These are phyloP conservation scores for Tephrocybe rancida DNA, from an alignment of 768 basidiomycete species.

Conservation along the genomic window DNA sequence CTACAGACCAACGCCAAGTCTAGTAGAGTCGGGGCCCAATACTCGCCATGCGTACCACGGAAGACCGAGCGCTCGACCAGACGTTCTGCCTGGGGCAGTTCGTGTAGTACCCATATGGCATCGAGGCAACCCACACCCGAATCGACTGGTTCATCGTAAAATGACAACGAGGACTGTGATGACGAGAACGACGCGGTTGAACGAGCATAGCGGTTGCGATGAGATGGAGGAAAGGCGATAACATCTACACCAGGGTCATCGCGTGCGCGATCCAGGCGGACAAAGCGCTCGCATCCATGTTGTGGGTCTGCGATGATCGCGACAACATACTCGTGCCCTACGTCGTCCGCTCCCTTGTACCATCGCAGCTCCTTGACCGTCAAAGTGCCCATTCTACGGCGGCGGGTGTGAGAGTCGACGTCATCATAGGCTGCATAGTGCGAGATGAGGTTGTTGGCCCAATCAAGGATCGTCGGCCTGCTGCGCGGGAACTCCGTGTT, in stretches of 20 bases:
- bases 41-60: constrained; percentile 2
- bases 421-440: constrained; percentile 14
- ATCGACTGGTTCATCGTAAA: constrained; percentile 1
- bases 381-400: constrained; percentile 11
- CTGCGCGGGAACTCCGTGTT: constrained; percentile 14
- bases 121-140: constrained; percentile 2
- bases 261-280: constrained; percentile 13
- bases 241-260: constrained; percentile 9
- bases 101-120: constrained; percentile 13
- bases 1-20: constrained; percentile 14
- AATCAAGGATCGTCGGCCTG: constrained; percentile 12
- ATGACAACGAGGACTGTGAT: constrained; percentile 10
- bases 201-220: not conserved
- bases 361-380: constrained; percentile 14
- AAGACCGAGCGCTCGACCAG: constrained; percentile 15
- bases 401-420: constrained; percentile 5
- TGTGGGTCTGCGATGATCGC: constrained; percentile 16
- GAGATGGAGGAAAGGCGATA: not conserved
- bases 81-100: constrained; percentile 8
- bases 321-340: constrained; percentile 16
- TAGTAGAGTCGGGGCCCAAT: constrained; percentile 13
- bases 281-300: constrained; percentile 10
- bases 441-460: constrained; percentile 11
- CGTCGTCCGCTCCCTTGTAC: constrained; percentile 8
- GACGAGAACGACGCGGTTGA: constrained; percentile 10